Evolutionary conservation across 2,329 filamentous ascomycete genomes (phyloP).

Genomic region (Xylariaceae sp.): DNA sequence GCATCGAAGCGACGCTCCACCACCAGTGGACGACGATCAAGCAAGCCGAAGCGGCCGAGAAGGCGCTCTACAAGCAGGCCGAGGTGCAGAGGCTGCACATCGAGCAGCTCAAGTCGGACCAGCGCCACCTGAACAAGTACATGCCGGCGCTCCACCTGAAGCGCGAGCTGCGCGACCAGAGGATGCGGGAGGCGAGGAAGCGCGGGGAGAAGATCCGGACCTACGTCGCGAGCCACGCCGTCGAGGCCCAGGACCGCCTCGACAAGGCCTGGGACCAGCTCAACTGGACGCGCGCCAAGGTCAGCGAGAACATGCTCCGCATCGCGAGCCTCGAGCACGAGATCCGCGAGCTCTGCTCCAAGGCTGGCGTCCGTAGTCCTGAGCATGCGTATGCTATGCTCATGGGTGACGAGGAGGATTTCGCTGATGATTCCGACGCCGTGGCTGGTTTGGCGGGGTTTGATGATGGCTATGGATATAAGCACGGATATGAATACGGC

Average conservation of each 20-base stretch:
- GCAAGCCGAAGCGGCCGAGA: constrained; percentile 8
- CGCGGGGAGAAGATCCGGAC: constrained; percentile 7
- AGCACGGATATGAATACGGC: background rate
- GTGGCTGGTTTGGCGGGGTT: background rate
- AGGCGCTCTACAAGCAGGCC: constrained; percentile 3
- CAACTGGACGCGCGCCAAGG: background rate
- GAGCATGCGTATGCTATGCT: constrained; percentile 20
- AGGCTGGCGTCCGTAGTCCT: constrained; percentile 13
- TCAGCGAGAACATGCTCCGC: background rate
- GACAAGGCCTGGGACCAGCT: constrained; percentile 16
- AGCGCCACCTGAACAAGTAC: constrained; percentile 3
- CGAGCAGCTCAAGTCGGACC: constrained; percentile 9
- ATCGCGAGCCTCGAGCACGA: constrained; percentile 11
- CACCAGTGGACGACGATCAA: constrained; percentile 21
- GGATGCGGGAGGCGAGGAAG: background rate
- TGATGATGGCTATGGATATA: background rate
- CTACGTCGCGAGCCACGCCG: constrained; percentile 20
- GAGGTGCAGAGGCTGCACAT: constrained; percentile 21
- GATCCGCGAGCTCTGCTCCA: constrained; percentile 12
- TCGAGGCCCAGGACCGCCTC: constrained; percentile 20
- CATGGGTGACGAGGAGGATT: background rate
- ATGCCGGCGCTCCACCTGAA: constrained; percentile 19
- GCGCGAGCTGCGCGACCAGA: constrained; percentile 14
- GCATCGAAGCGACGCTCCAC: constrained; percentile 15
- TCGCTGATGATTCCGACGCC: background rate